Evolutionary conservation across 305 asterid genomes (phyloP).

Genomic region (Solanum aculeatissimum): DNA sequence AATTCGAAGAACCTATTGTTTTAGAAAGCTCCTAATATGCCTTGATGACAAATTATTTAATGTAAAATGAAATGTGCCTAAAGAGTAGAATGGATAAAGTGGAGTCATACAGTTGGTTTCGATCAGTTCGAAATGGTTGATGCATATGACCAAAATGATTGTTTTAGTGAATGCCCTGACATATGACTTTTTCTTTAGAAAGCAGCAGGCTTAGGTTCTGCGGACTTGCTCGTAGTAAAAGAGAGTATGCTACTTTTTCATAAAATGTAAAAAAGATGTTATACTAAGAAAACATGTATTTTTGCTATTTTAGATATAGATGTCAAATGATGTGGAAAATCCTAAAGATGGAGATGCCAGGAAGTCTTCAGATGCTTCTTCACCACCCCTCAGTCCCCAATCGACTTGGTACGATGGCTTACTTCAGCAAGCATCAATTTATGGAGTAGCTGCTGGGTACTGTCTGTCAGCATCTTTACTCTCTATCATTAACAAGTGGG

Average conservation of each 20-base stretch:
- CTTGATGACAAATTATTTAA: neutral
- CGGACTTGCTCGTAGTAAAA: neutral
- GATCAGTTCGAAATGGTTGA: neutral
- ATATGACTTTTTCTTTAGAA: neutral
- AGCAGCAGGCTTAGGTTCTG: neutral
- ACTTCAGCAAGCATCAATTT: slow-evolving; percentile 65
- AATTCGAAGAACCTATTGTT: neutral
- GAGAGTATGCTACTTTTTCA: neutral
- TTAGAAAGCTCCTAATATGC: neutral
- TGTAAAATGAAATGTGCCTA: neutral
- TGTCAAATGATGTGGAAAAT: slow-evolving; percentile 71
- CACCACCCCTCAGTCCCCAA: slow-evolving; percentile 8
- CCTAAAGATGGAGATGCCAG: slow-evolving; percentile 25
- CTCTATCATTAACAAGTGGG: slow-evolving; percentile 94
- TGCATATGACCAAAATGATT: neutral
- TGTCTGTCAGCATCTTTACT: slow-evolving; percentile 80
- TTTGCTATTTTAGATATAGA: slow-evolving; percentile 13
- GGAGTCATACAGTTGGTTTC: neutral
- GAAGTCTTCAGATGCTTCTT: slow-evolving; percentile 12
- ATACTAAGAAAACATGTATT: neutral
- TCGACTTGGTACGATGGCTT: slow-evolving; percentile 36
- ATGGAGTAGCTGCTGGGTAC: slow-evolving; percentile 86
- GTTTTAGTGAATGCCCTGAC: neutral
- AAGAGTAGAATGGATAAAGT: neutral
- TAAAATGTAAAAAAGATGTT: neutral